phyloP scores from a whole-genome alignment of 306 rosid species.

The Canavalia gladiata region DNA sequence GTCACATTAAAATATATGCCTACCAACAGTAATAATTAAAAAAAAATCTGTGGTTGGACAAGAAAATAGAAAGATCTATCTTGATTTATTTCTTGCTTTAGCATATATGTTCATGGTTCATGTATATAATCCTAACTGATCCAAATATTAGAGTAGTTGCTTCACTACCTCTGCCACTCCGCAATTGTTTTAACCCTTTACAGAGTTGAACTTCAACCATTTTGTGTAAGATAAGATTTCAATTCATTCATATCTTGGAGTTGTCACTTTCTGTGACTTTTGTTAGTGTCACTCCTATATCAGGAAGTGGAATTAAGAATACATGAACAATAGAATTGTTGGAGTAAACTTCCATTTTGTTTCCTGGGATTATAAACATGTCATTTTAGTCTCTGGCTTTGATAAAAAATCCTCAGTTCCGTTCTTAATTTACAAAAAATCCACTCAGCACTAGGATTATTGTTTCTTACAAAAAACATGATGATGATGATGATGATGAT shows the following conservation, averaged over 20 bases:
- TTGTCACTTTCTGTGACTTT: background rate
- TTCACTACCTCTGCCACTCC: background rate
- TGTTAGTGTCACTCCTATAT: too few species aligned
- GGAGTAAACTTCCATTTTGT: slow-evolving; percentile 1
- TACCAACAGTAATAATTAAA: background rate
- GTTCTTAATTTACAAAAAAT: too few species aligned
- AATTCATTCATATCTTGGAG: background rate
- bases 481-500: background rate
- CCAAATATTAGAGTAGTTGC: background rate
- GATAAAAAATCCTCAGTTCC: background rate
- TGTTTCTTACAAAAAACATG: background rate
- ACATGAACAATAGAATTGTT: background rate
- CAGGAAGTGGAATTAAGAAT: background rate
- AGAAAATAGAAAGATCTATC: background rate
- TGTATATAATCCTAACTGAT: background rate
- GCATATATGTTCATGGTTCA: slow-evolving; percentile 1
- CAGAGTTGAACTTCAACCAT: background rate
- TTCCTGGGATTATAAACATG: background rate
- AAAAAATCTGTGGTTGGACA: background rate
- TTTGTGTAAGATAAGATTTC: background rate
- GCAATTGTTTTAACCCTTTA: background rate
- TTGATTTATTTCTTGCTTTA: background rate
- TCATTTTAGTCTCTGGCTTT: background rate
- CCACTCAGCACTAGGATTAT: background rate
- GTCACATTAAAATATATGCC: background rate